Percentiles rank a stretch among this genome's conserved stretches.
These are phyloP conservation scores for Rhizophagus prolifer DNA, from an alignment of 192 early-diverging fungal species.

Conservation along the genomic window DNA sequence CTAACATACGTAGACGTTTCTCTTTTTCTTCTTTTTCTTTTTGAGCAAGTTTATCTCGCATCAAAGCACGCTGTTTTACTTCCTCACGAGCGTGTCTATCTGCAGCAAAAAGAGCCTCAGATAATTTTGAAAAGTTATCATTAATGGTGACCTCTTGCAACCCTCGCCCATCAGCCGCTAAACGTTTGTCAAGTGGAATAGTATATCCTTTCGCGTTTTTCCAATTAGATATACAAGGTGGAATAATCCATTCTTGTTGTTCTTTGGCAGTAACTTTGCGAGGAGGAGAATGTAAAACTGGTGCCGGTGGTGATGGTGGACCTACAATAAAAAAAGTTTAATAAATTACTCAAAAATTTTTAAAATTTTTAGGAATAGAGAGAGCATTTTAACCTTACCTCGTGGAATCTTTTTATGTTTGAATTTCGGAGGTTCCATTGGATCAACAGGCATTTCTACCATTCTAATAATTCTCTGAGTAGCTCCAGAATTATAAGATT, in stretches of 20 bases:
- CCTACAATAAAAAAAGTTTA: conserved; percentile 27
- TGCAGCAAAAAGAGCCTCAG: conserved; percentile 91
- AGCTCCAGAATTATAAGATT: conserved; percentile 69
- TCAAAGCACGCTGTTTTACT: conserved; percentile 85
- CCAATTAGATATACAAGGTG: conserved; percentile 99
- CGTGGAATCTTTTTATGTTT: conserved; percentile 89
- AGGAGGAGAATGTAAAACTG: conserved; percentile 97
- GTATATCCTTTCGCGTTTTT: conserved; percentile 99
- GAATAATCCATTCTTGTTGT: conserved; percentile 95
- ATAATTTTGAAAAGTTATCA: conserved; percentile 95
- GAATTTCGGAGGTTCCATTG: conserved; percentile 93
- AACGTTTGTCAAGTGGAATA: conserved; percentile 96
- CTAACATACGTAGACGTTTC: conserved; percentile 80
- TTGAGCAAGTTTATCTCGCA: conserved; percentile 88
- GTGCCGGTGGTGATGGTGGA: conserved; percentile 91
- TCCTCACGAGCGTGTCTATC: conserved; percentile 93
- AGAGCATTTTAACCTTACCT: conserved; percentile 19
- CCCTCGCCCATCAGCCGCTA: conserved; percentile 96
- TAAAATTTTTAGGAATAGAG: not conserved
- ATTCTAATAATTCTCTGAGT: conserved; percentile 91
- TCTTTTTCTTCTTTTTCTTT: conserved; percentile 96
- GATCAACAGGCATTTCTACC: conserved; percentile 93
- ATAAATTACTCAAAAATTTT: not conserved
- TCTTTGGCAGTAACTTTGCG: conserved; percentile 95
- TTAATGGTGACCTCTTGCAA: conserved; percentile 88